phyloP scores from a whole-genome alignment of 2,329 filamentous ascomycete genomes.

The Zopfia rhizophila region DNA sequence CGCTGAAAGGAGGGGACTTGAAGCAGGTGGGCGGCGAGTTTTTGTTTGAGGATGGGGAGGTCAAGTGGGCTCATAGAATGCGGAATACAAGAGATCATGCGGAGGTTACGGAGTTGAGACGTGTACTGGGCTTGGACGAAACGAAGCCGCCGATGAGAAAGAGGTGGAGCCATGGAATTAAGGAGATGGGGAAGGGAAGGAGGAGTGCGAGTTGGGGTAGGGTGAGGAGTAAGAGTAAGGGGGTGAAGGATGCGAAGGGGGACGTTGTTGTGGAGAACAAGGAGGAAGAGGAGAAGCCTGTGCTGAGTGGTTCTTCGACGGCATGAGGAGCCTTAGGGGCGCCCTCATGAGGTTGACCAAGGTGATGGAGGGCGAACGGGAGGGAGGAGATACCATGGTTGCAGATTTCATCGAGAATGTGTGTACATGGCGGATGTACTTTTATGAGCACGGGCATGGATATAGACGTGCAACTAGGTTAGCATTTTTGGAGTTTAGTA shows the following conservation, averaged over 20 bases:
- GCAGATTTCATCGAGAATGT: too few relatives aligned
- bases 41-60: constrained; percentile 75
- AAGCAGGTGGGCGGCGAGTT: constrained; percentile 81
- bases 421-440: too few relatives aligned
- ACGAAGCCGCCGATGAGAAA: constrained; percentile 40
- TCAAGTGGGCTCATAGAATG: constrained; percentile 87
- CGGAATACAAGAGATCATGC: constrained; percentile 79
- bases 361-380: neutral
- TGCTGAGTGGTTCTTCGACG: constrained; percentile 14
- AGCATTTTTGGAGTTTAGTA: constrained; percentile 6
- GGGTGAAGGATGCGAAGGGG: constrained; percentile 21
- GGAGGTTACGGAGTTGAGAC: constrained; percentile 73
- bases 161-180: constrained; percentile 47
- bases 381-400: too few relatives aligned
- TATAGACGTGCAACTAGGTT: neutral
- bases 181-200: constrained; percentile 31
- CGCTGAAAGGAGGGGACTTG: constrained; percentile 71
- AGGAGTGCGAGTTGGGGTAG: constrained; percentile 43
- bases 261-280: neutral
- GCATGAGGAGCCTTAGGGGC: constrained; percentile 4
- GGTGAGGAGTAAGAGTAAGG: constrained; percentile 37
- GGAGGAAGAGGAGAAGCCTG: neutral
- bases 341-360: neutral
- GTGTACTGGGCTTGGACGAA: constrained; percentile 64
- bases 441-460: neutral